Evolutionary conservation across 306 rosid genomes (phyloP).

Genomic region (Geum urbanum): DNA sequence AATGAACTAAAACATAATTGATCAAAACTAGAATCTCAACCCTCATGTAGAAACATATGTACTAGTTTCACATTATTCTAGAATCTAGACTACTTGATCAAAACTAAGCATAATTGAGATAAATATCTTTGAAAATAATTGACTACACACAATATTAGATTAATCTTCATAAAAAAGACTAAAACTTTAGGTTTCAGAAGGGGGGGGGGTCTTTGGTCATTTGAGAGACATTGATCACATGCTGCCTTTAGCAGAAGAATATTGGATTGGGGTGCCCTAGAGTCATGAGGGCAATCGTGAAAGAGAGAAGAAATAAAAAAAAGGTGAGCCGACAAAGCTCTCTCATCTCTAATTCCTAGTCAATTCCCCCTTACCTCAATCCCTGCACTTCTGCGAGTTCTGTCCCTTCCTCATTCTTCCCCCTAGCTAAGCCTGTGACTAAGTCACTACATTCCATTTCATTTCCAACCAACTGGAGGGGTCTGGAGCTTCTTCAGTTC

Average conservation of each 20-base stretch:
- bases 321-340: constrained; percentile 27
- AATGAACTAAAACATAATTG: too few species aligned
- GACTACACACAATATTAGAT: too few species aligned
- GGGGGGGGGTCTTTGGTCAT: neutral
- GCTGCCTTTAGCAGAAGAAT: constrained; percentile 25
- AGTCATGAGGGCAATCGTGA: constrained; percentile 2
- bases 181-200: too few species aligned
- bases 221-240: constrained; percentile 19
- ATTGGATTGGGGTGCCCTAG: constrained; percentile 29
- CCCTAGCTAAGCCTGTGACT: neutral
- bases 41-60: too few species aligned
- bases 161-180: too few species aligned
- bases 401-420: neutral
- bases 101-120: too few species aligned
- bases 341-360: constrained; percentile 21
- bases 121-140: too few species aligned
- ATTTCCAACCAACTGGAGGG: too few species aligned
- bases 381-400: constrained; percentile 22
- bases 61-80: too few species aligned
- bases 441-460: neutral
- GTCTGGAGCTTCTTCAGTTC: constrained; percentile 1
- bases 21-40: too few species aligned
- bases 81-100: too few species aligned
- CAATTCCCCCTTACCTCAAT: constrained; percentile 11
- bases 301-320: neutral